Percentiles rank a stretch among this genome's conserved stretches.
These are phyloP conservation scores for Hsuehochloa calcarea DNA, from an alignment of 176 grass and related monocot species.

Conservation along the genomic window DNA sequence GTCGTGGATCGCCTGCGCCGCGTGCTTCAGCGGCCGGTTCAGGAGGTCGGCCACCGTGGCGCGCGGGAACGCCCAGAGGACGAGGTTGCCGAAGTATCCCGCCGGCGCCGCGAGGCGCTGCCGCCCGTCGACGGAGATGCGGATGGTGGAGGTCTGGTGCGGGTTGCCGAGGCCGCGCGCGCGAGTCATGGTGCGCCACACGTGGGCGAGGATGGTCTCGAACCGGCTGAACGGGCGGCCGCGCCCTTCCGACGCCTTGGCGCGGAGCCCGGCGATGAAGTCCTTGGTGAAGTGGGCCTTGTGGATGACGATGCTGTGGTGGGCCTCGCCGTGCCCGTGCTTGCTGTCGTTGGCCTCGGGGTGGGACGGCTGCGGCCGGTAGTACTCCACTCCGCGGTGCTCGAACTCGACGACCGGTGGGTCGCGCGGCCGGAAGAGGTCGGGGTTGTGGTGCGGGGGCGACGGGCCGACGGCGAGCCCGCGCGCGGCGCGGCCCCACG, in stretches of 20 bases:
- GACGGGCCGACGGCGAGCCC: not conserved
- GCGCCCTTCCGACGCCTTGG: slow-evolving; percentile 29
- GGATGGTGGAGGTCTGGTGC: slow-evolving; percentile 26
- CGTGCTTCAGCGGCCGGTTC: slow-evolving; percentile 38
- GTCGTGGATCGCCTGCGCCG: slow-evolving; percentile 53
- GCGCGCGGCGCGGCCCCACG: slow-evolving; percentile 51
- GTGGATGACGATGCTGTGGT: slow-evolving; percentile 41
- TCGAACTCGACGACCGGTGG: slow-evolving; percentile 42
- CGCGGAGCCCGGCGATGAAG: slow-evolving; percentile 50
- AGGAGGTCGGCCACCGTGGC: slow-evolving; percentile 42
- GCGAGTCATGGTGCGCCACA: slow-evolving; percentile 55
- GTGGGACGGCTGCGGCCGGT: not conserved
- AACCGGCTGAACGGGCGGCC: slow-evolving; percentile 57
- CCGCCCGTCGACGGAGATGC: slow-evolving; percentile 63
- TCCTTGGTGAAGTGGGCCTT: slow-evolving; percentile 69
- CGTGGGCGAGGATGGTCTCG: slow-evolving; percentile 55
- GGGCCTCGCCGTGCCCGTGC: not conserved
- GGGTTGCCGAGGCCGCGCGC: slow-evolving; percentile 34
- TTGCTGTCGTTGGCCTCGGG: not conserved
- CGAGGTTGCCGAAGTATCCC: slow-evolving; percentile 61
- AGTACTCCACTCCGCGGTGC: slow-evolving; percentile 49
- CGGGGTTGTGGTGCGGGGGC: slow-evolving; percentile 20
- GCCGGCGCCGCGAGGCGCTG: slow-evolving; percentile 36
- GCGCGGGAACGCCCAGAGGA: slow-evolving; percentile 67
- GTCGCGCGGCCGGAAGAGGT: slow-evolving; percentile 25